phyloP scores from a whole-genome alignment of 345 rosid genomes.

The Jatropha curcas region DNA sequence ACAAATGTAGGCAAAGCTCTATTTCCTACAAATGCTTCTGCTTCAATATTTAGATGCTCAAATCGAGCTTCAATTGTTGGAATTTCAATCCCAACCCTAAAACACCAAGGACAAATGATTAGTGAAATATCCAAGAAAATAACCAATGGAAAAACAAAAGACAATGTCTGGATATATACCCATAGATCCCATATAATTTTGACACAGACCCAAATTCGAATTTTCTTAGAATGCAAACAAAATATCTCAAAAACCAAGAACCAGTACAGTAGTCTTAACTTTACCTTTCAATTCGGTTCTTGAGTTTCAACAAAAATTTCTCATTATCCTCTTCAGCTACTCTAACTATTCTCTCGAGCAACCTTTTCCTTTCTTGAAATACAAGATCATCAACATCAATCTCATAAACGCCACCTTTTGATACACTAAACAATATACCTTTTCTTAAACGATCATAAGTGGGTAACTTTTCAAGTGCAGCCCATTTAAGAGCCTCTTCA shows the following conservation, averaged over 20 bases:
- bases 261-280: not conserved
- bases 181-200: too few relatives aligned
- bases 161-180: too few relatives aligned
- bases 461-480: conserved; percentile 20
- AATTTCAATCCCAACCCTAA: conserved; percentile 50
- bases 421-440: conserved; percentile 15
- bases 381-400: conserved; percentile 24
- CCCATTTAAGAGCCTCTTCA: conserved; percentile 22
- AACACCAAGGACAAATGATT: not conserved
- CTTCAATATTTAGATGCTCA: conserved; percentile 47
- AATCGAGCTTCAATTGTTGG: conserved; percentile 55
- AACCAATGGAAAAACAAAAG: not conserved
- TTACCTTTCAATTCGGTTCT: conserved; percentile 33
- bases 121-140: not conserved
- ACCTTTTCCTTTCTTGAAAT: conserved; percentile 26
- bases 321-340: conserved; percentile 49
- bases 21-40: conserved; percentile 59
- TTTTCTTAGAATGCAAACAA: too few relatives aligned
- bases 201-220: too few relatives aligned
- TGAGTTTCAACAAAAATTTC: conserved; percentile 36
- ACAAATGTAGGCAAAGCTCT: conserved; percentile 60
- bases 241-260: too few relatives aligned
- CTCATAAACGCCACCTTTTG: conserved; percentile 7
- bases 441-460: conserved; percentile 24
- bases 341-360: conserved; percentile 37